Base-by-base conservation (phyloP, 176 grass and related monocot genomes). In the Triticum dicoccoides region DNA sequence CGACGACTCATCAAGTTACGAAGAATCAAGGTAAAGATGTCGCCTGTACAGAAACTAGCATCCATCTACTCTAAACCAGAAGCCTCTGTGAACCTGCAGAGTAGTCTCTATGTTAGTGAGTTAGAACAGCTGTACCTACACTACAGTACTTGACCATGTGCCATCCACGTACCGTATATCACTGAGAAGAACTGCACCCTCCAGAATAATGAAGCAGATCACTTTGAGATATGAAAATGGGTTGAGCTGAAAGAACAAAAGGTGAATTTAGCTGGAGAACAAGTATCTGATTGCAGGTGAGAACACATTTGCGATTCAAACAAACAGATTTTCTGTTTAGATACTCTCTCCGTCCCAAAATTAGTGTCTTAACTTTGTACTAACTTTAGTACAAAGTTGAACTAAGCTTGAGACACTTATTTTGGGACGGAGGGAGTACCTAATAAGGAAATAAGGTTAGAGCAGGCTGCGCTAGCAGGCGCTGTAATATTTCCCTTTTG, bases 1-100 rank as follows among this genome's bases (percentile, higher is more conserved):
- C 51, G 23, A 51, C 18, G 18, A 52, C 76, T 66, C 77, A 77
- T 65, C 47, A 81, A 82, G 70, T 85, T 41, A 81, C 54, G 18
- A 83, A 78, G 65, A 85, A 88, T 54, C 72, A 41, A 72, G 65
- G 86, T 64, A 86, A 89, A 82, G 41, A 61, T 23, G 59, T 45
- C 69, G 69, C 77, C 90, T 91, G 90, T 85, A 91, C 90, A 91
- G 39, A 73, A 85, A 77, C 86, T 82, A 91, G 52, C 78, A 85
- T 85, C 77, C 34, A 52, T 85, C 89, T 85, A 91, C 52, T 88
- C 89, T 85, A 88, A 74, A 23, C 77, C 71, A 56, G 30, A 84
- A 82, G 71, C 23, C 33, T 71, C 70, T 21, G 47, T 65, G 49
- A 78, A 88, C 82, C 90, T 88, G 86, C 78, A 66, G 33, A 56